Evolutionary conservation across 1,139 yeast species (phyloP).

Genomic region (Pneumocystis sp.): DNA sequence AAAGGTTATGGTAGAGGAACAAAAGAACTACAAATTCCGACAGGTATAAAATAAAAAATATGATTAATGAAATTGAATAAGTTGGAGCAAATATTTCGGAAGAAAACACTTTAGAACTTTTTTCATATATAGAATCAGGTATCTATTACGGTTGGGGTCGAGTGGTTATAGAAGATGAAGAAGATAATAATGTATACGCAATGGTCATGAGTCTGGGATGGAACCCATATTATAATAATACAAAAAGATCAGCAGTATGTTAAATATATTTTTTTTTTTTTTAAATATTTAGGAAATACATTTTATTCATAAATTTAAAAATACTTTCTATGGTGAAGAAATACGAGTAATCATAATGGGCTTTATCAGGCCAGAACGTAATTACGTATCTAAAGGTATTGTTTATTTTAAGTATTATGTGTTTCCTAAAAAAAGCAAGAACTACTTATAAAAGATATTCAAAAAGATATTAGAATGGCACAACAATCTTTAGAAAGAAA

Average conservation of each 20-base stretch:
- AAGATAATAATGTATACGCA: conserved; percentile 41
- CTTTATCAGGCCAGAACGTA: conserved; percentile 77
- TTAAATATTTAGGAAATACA: conserved; percentile 45
- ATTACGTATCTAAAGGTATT: conserved; percentile 55
- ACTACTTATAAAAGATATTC: conserved; percentile 72
- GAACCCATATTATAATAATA: conserved; percentile 83
- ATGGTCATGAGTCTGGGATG: conserved; percentile 94
- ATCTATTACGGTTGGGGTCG: conserved; percentile 80
- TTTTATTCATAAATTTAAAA: conserved; percentile 54
- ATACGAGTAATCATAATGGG: conserved; percentile 64
- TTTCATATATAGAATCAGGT: conserved; percentile 44
- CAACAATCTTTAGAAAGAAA: conserved; percentile 28
- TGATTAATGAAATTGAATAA: conserved; percentile 27
- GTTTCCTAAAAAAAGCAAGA: conserved; percentile 27
- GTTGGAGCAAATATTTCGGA: conserved; percentile 38
- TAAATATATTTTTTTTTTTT: background rate
- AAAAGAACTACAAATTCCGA: conserved; percentile 82
- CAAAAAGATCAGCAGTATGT: conserved; percentile 41
- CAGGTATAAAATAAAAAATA: conserved; percentile 34
- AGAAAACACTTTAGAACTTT: conserved; percentile 23
- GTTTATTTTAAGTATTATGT: conserved; percentile 4
- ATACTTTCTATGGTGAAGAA: conserved; percentile 68
- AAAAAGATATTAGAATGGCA: conserved; percentile 62
- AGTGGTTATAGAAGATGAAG: conserved; percentile 25
- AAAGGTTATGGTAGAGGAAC: conserved; percentile 96